Base-by-base conservation (phyloP, 164 flowering plant genomes). In the Houttuynia cordata region DNA sequence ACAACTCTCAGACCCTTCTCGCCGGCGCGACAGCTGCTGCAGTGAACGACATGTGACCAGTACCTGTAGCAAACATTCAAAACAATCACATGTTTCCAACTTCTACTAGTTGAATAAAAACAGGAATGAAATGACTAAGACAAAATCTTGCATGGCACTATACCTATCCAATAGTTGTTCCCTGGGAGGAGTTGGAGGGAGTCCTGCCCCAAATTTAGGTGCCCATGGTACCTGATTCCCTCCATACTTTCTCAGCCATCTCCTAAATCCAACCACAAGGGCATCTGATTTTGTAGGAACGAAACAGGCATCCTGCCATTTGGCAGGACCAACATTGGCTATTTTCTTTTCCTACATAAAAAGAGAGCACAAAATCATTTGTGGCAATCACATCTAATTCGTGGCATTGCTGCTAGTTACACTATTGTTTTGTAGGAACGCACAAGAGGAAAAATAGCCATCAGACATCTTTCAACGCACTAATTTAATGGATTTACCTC, bases 201-300 rank as follows among this genome's bases (percentile, higher is more conserved):
- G 83, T 53, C 70, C 62, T 23, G 71, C 76, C 30, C 59, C 67
- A 70, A 74, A 81, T 64, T 83, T 82, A 61, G 75, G 74, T 65
- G 77, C 75, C 91, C 94, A 89, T 61, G 82, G 79, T 64, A 83
- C 37, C 37, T 30, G 37, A 30, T 42, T 78, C 19, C 78, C 83
- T 21, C 81, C 74, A 67, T 84, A 84, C 73, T 85, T 87, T 63
- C 79, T 81, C 42, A 92, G 64, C 98, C 98, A 92, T 69, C 76
- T 80, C 73, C 96, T 76, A 66, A 81, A 93, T 30, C 73, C 81
- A 54, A 81, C 72, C 42, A 89, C 90, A 57, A 77, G 70, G 39
- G 87, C 88, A 73, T 93, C 96, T 41, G 96, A 71, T 58, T 87
- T 87, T 59, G 98, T 89, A 54, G 96, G 98, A 52, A 89, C 80